Percentiles rank a stretch among this genome's conserved stretches.
phyloP scores from a whole-genome alignment of 257 asterid genomes.

The Gentiana macrophylla region DNA sequence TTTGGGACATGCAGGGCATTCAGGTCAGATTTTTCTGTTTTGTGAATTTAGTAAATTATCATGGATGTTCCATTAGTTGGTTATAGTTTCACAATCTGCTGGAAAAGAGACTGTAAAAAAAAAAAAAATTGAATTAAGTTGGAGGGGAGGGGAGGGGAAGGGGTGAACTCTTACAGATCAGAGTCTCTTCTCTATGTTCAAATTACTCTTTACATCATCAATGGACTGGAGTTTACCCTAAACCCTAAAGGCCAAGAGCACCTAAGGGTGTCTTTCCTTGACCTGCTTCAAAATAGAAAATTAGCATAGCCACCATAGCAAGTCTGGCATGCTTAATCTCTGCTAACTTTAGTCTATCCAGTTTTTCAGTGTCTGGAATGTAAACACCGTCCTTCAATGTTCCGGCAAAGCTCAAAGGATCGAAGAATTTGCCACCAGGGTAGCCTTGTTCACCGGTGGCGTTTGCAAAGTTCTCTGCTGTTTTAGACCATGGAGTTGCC shows the following conservation, averaged over 20 bases:
- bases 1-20: background rate
- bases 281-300: slow-evolving; percentile 93
- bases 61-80: too few species aligned
- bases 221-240: background rate
- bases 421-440: slow-evolving; percentile 93
- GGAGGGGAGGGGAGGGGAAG: too few species aligned
- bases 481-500: slow-evolving; percentile 97
- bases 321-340: slow-evolving; percentile 96
- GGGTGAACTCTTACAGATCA: slow-evolving; percentile 4
- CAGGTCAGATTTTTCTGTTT: too few species aligned
- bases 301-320: slow-evolving; percentile 92
- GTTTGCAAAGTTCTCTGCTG: slow-evolving; percentile 71
- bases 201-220: slow-evolving; percentile 19
- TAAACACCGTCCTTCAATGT: slow-evolving; percentile 53
- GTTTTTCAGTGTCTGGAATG: slow-evolving; percentile 69
- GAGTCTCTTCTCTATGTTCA: slow-evolving; percentile 16
- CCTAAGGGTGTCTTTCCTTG: slow-evolving; percentile 97
- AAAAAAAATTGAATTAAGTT: too few species aligned
- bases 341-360: slow-evolving; percentile 82
- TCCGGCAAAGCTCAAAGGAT: slow-evolving; percentile 66
- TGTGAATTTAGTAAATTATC: too few species aligned
- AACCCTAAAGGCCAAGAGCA: slow-evolving; percentile 73
- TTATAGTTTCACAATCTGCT: too few species aligned
- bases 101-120: too few species aligned
- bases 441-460: slow-evolving; percentile 95